phyloP scores from a whole-genome alignment of 139 green algal genomes.

The Nannochloris sp. region DNA sequence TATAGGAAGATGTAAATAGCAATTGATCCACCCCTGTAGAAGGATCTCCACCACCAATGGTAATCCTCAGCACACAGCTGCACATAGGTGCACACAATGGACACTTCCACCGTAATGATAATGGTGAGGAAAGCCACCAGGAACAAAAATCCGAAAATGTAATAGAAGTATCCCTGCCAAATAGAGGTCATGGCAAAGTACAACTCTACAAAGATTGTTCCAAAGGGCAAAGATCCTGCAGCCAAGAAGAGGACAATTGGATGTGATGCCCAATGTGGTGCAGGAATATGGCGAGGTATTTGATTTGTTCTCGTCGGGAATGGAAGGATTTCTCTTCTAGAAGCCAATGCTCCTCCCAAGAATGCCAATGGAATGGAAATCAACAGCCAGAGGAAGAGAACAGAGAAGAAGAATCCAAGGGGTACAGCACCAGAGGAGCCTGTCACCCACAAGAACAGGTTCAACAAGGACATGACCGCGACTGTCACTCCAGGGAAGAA shows the following conservation, averaged over 20 bases:
- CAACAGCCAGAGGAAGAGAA: constrained; percentile 73
- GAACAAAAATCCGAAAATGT: constrained; percentile 87
- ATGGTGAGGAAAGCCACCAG: constrained; percentile 74
- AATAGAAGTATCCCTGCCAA: constrained; percentile 95
- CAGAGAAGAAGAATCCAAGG: constrained; percentile 75
- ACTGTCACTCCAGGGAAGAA: constrained; percentile 84
- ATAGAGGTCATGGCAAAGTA: constrained; percentile 92
- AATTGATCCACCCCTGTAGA: constrained; percentile 67
- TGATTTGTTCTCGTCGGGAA: constrained; percentile 78
- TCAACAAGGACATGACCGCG: constrained; percentile 66
- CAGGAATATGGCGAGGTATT: constrained; percentile 91
- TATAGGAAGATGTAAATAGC: constrained; percentile 47
- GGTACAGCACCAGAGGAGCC: constrained; percentile 73
- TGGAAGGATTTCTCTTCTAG: constrained; percentile 37
- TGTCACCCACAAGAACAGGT: constrained; percentile 72
- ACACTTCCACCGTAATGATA: constrained; percentile 77
- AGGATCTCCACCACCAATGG: constrained; percentile 86
- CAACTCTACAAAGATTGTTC: constrained; percentile 93
- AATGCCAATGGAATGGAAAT: constrained; percentile 30
- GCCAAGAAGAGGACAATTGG: constrained; percentile 71
- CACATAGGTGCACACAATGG: constrained; percentile 73
- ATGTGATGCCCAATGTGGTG: constrained; percentile 63
- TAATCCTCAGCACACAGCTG: constrained; percentile 92
- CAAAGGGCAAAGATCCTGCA: constrained; percentile 87
- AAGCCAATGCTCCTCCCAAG: constrained; percentile 34